Evolutionary conservation across 257 asterid genomes (phyloP).

Genomic region (Dorcoceras hygrometricum): DNA sequence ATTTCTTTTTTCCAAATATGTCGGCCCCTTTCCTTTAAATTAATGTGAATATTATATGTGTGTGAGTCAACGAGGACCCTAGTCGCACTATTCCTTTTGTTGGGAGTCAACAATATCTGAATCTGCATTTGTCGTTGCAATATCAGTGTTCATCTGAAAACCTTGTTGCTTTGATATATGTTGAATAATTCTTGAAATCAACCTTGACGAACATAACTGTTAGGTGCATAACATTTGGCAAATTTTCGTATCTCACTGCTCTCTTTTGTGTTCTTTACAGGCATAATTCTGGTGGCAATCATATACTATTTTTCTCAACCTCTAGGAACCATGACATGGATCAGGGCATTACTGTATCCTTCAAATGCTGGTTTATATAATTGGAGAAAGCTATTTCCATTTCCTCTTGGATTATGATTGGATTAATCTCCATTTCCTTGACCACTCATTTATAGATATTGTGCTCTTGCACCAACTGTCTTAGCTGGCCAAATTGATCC

Average conservation of each 20-base stretch:
- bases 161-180: neutral
- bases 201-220: neutral
- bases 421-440: conserved; percentile 31
- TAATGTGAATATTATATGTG: neutral
- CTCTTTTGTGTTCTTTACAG: conserved; percentile 42
- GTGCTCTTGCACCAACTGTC: conserved; percentile 85
- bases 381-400: conserved; percentile 16
- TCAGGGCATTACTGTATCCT: conserved; percentile 84
- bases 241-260: conserved; percentile 9
- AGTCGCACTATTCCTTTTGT: neutral
- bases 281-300: conserved; percentile 69
- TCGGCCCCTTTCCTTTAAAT: neutral
- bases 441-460: conserved; percentile 51
- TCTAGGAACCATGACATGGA: conserved; percentile 68
- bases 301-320: conserved; percentile 92
- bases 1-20: neutral
- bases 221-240: conserved; percentile 7
- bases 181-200: neutral
- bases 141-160: neutral
- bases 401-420: conserved; percentile 18
- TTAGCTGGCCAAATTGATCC: conserved; percentile 94
- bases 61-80: neutral
- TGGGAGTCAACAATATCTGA: neutral
- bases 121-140: neutral
- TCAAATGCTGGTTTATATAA: conserved; percentile 5